A percentile compares a stretch with the other conserved stretches of the same genome.
These are phyloP conservation scores for Cytospora piceae DNA, from an alignment of 2,329 filamentous ascomycete species.

Conservation along the genomic window DNA sequence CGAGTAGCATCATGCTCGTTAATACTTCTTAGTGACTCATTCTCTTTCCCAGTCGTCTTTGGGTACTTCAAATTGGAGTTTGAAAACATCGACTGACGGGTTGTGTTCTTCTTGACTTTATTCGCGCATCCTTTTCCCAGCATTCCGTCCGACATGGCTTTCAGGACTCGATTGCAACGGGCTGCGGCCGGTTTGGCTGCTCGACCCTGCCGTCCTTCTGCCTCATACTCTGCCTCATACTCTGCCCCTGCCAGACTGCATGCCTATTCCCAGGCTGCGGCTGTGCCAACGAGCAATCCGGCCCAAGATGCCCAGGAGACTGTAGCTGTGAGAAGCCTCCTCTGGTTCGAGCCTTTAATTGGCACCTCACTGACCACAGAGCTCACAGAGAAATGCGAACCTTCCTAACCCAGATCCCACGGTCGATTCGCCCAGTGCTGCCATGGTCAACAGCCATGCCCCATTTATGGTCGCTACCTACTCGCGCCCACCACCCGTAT, in stretches of 20 bases:
- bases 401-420: slow-evolving; percentile 73
- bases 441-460: slow-evolving; percentile 73
- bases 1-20: not conserved
- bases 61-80: not conserved
- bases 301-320: slow-evolving; percentile 40
- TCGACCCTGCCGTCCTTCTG: slow-evolving; percentile 16
- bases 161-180: slow-evolving; percentile 25
- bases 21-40: not conserved
- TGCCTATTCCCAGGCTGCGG: slow-evolving; percentile 42
- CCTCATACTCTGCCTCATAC: slow-evolving; percentile 5
- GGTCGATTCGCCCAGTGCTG: slow-evolving; percentile 72
- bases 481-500: slow-evolving; percentile 85
- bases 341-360: slow-evolving; percentile 8
- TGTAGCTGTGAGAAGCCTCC: slow-evolving; percentile 39
- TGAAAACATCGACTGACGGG: not conserved
- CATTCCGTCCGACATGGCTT: slow-evolving; percentile 24
- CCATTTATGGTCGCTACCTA: slow-evolving; percentile 97
- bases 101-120: not conserved
- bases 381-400: slow-evolving; percentile 38
- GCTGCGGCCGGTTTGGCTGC: slow-evolving; percentile 27
- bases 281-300: slow-evolving; percentile 42
- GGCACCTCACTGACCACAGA: slow-evolving; percentile 15
- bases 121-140: not conserved
- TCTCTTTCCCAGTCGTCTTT: not conserved
- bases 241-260: slow-evolving; percentile 29